Evolutionary conservation across 306 rosid genomes (phyloP).

Genomic region (Fagus crenata): DNA sequence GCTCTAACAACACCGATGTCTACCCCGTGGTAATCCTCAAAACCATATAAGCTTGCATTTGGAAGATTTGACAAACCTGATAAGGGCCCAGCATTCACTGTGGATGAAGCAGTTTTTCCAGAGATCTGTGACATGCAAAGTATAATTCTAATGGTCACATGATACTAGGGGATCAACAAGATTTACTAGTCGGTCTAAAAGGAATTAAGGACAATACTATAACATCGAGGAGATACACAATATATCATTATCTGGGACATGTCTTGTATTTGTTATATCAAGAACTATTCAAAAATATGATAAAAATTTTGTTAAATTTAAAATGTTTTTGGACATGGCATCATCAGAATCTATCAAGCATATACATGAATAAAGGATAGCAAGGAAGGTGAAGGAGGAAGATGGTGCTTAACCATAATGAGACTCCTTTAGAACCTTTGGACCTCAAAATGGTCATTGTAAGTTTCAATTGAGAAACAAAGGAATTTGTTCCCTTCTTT

Average conservation of each 20-base stretch:
- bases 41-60: conserved; percentile 81
- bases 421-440: not conserved
- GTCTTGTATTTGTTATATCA: not conserved
- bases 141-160: not conserved
- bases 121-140: conserved; percentile 56
- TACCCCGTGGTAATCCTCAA: conserved; percentile 92
- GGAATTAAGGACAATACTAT: not conserved
- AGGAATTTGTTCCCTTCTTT: not conserved
- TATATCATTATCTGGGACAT: no score
- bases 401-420: not conserved
- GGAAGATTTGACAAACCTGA: conserved; percentile 79
- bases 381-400: not conserved
- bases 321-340: not conserved
- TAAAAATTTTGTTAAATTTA: not conserved
- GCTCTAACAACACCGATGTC: conserved; percentile 88
- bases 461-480: not conserved
- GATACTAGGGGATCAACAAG: not conserved
- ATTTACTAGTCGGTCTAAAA: not conserved
- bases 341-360: not conserved
- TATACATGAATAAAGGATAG: not conserved
- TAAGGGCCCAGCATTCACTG: conserved; percentile 80
- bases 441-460: not conserved
- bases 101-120: conserved; percentile 89
- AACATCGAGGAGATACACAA: not conserved
- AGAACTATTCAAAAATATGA: not conserved